Evolutionary conservation across 2,329 filamentous ascomycete genomes (phyloP).

Genomic region (Paracoccidioides lutzii): DNA sequence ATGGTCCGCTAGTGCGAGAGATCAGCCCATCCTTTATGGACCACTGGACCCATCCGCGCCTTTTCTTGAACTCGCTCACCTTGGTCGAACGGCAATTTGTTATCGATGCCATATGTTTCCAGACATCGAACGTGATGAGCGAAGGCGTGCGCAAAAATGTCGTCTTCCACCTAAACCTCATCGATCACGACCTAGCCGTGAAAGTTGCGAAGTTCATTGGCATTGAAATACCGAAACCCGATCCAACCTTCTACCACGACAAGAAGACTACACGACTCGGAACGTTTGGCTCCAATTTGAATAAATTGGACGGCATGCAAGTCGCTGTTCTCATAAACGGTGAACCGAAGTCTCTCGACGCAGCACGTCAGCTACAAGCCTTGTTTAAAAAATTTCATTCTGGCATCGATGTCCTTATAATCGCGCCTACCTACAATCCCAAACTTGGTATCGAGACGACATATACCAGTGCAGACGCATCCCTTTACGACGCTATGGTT

Average conservation of each 20-base stretch:
- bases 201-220: conserved; percentile 53
- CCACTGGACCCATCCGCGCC: conserved; percentile 57
- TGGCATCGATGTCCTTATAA: conserved; percentile 46
- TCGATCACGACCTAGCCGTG: conserved; percentile 53
- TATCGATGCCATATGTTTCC: conserved; percentile 61
- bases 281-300: conserved; percentile 45
- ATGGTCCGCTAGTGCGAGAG: conserved; percentile 44
- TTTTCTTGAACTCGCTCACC: conserved; percentile 61
- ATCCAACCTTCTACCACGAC: conserved; percentile 54
- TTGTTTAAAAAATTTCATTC: conserved; percentile 27
- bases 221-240: conserved; percentile 44
- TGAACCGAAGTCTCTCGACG: conserved; percentile 33
- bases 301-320: conserved; percentile 48
- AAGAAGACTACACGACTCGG: conserved; percentile 55
- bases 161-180: conserved; percentile 53
- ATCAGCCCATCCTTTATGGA: conserved; percentile 55
- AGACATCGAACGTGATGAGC: conserved; percentile 48
- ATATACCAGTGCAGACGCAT: conserved; percentile 50
- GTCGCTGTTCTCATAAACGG: conserved; percentile 47
- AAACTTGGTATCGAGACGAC: conserved; percentile 41
- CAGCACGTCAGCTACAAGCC: conserved; percentile 40
- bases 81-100: conserved; percentile 56
- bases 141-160: conserved; percentile 50
- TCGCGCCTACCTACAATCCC: conserved; percentile 44
- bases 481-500: conserved; percentile 38